phyloP scores from a whole-genome alignment of 371 early-diverging fungal species.

The Rhizomucor miehei region DNA sequence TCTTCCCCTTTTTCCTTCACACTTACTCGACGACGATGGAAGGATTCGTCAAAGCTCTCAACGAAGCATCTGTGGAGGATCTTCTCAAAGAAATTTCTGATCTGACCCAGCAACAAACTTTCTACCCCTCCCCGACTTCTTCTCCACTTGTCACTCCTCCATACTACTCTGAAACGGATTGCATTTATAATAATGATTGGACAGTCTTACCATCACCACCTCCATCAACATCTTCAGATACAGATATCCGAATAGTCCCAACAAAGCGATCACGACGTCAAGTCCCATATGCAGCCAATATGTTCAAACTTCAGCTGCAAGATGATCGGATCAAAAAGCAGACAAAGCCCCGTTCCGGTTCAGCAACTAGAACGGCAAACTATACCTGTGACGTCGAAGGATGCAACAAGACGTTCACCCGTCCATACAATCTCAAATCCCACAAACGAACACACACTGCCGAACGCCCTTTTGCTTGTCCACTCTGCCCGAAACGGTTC shows the following conservation, averaged over 20 bases:
- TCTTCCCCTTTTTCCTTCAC: no score
- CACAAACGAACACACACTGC: slow-evolving; percentile 75
- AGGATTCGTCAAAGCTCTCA: no score
- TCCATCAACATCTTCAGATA: not conserved
- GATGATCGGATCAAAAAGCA: not conserved
- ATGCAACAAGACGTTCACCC: slow-evolving; percentile 75
- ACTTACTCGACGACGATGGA: no score
- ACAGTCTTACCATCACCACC: not conserved
- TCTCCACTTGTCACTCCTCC: no score
- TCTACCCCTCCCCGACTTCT: no score
- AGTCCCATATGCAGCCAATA: slow-evolving; percentile 18
- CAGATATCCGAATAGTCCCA: not conserved
- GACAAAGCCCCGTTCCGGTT: not conserved
- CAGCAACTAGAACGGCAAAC: not conserved
- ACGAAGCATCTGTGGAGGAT: no score
- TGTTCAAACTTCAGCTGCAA: slow-evolving; percentile 16
- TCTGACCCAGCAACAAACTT: no score
- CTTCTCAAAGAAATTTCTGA: no score
- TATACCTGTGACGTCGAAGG: slow-evolving; percentile 22
- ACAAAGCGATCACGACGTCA: slow-evolving; percentile 7
- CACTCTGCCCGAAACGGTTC: slow-evolving; percentile 59
- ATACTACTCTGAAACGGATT: no score
- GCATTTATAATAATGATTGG: no score
- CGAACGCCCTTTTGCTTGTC: slow-evolving; percentile 72
- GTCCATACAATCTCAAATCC: slow-evolving; percentile 78